Evolutionary conservation across 768 basidiomycete species (phyloP).

Genomic region (Trametes cingulata): DNA sequence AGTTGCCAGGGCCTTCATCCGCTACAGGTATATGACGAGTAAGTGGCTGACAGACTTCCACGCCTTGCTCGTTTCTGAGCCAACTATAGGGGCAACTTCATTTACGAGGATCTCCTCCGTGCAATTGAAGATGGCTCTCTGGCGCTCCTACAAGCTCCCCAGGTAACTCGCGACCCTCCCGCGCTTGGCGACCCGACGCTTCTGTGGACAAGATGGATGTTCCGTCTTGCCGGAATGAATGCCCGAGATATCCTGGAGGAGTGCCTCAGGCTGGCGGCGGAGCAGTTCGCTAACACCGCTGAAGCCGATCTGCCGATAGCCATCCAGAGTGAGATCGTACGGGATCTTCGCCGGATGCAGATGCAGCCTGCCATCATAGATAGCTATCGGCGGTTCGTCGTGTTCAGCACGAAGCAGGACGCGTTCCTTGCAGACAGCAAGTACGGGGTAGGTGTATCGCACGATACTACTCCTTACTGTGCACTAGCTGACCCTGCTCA

Average conservation of each 20-base stretch:
- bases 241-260: slow-evolving; percentile 46
- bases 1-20: slow-evolving; percentile 42
- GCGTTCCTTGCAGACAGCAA: slow-evolving; percentile 19
- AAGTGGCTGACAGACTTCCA: slow-evolving; percentile 17
- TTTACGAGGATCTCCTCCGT: slow-evolving; percentile 42
- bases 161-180: slow-evolving; percentile 29
- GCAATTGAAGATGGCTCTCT: slow-evolving; percentile 59
- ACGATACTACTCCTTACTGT: neutral
- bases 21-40: slow-evolving; percentile 43
- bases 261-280: slow-evolving; percentile 44
- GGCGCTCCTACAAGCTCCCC: slow-evolving; percentile 53
- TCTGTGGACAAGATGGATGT: slow-evolving; percentile 45
- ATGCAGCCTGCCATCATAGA: slow-evolving; percentile 63
- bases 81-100: slow-evolving; percentile 40
- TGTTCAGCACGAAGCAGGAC: slow-evolving; percentile 44
- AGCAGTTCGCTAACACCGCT: slow-evolving; percentile 38
- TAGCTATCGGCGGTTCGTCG: slow-evolving; percentile 64
- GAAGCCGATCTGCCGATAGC: slow-evolving; percentile 35
- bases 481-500: neutral
- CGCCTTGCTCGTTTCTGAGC: neutral
- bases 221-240: slow-evolving; percentile 30
- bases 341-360: slow-evolving; percentile 56
- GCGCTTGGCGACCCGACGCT: slow-evolving; percentile 9
- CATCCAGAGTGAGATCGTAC: slow-evolving; percentile 48
- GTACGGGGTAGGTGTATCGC: slow-evolving; percentile 48